phyloP scores from a whole-genome alignment of 495 filamentous ascomycete species.

The Podospora anserina region DNA sequence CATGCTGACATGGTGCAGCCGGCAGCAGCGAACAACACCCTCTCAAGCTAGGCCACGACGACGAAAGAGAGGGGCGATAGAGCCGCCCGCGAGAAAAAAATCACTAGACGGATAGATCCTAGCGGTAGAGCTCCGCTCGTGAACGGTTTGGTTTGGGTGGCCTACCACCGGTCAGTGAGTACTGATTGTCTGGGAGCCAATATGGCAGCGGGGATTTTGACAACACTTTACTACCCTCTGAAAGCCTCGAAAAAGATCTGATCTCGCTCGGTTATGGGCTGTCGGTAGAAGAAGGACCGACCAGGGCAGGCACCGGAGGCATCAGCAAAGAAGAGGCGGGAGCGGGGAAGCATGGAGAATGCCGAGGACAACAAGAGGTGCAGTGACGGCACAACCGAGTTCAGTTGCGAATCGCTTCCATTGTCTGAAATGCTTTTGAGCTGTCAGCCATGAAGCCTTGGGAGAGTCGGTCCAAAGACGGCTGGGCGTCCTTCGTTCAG shows the following conservation, averaged over 20 bases:
- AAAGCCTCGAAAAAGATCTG: neutral
- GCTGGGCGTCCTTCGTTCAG: neutral
- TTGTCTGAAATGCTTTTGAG: neutral
- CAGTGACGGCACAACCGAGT: slow-evolving; percentile 17
- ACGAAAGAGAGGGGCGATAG: neutral
- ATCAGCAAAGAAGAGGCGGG: slow-evolving; percentile 14
- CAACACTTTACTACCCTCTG: slow-evolving; percentile 1
- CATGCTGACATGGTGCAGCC: slow-evolving; percentile 16
- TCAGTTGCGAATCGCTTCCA: slow-evolving; percentile 4
- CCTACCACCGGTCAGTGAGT: neutral
- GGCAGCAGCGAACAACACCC: slow-evolving; percentile 12
- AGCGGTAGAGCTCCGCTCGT: neutral
- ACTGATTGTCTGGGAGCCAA: neutral
- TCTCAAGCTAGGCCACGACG: slow-evolving; percentile 30
- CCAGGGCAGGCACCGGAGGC: neutral
- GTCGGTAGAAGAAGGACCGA: neutral
- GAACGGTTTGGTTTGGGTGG: neutral
- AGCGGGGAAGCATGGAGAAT: slow-evolving; percentile 14
- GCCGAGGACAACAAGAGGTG: slow-evolving; percentile 16
- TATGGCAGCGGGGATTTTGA: slow-evolving; percentile 2
- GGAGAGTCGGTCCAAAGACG: neutral
- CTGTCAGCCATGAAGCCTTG: neutral
- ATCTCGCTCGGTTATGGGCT: slow-evolving; percentile 3
- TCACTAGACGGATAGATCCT: slow-evolving; percentile 1
- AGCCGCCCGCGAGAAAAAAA: neutral